Evolutionary conservation across 108 stramenopile genomes (phyloP).

Genomic region (Discostella pseudostelligera): DNA sequence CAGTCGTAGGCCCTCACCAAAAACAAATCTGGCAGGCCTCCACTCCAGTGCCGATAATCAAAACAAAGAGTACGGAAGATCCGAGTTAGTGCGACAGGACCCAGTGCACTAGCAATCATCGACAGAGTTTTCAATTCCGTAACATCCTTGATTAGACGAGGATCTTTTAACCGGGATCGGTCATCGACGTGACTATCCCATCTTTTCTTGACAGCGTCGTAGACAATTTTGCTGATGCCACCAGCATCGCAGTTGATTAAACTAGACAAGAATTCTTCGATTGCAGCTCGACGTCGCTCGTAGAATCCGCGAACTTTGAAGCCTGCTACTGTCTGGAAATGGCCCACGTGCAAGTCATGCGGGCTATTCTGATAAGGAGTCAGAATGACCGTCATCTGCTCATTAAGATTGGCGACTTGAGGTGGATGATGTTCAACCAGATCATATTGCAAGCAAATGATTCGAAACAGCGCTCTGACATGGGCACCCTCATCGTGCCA

Average conservation of each 20-base stretch:
- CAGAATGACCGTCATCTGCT: conserved; percentile 52
- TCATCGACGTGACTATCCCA: conserved; percentile 30
- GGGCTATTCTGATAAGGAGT: conserved; percentile 83
- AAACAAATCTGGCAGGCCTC: conserved; percentile 76
- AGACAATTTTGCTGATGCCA: conserved; percentile 54
- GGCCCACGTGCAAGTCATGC: conserved; percentile 80
- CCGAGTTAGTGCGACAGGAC: conserved; percentile 58
- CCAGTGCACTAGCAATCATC: conserved; percentile 70
- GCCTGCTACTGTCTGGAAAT: conserved; percentile 6
- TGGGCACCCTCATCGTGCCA: conserved; percentile 85
- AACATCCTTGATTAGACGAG: conserved; percentile 53
- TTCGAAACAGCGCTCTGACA: conserved; percentile 72
- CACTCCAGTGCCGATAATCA: conserved; percentile 84
- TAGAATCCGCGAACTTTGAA: conserved; percentile 52
- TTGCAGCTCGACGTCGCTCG: conserved; percentile 42
- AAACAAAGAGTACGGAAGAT: conserved; percentile 71
- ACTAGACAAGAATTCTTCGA: conserved; percentile 53
- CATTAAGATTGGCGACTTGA: conserved; percentile 1
- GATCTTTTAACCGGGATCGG: conserved; percentile 37
- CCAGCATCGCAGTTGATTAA: conserved; percentile 40
- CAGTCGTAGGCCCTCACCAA: conserved; percentile 46
- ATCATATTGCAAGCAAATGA: conserved; percentile 49
- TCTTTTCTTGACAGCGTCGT: conserved; percentile 46
- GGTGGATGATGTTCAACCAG: background rate
- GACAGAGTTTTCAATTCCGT: conserved; percentile 64